Base-by-base conservation (phyloP, 2,329 filamentous ascomycete species). In the Coccinonectria pachysandricola region DNA sequence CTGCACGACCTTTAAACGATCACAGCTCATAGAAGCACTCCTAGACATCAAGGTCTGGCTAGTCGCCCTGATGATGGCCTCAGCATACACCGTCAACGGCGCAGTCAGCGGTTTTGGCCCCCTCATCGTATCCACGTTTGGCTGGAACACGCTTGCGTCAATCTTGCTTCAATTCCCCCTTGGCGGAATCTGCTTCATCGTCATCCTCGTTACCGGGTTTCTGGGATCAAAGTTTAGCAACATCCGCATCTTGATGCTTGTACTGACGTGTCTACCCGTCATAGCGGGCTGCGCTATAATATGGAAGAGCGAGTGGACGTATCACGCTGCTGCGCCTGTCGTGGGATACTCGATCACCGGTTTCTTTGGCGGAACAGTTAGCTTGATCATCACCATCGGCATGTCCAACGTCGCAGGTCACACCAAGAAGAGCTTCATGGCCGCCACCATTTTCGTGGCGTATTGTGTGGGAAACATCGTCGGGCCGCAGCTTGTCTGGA, bases 391-490 rank as follows among this genome's bases (percentile, higher is more conserved):
- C 36, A 62, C 62, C 0, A 35, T 69, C 5, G 62, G 62, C 17
- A 65, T 66, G 62, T 69, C 71, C 8, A 86, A 86, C 37, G 77
- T 85, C 0, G 79, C 79, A 0, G 80, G 81, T 0, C 69, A 79
- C 13, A 85, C 79, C 0, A 86, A 86, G 57, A 85, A 85, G 60
- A 79, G 74, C 36, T 75, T 79, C 42, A 83, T 80, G 64, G 76
- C 79, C 0, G 74, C 75, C 0, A 74, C 75, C 0, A 77, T 82
- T 2, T 86, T 85, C 36, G 76, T 82, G 0, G 78, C 76, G 1
- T 85, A 85, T 45, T 81, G 77, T 29, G 73, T 85, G 3, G 66
- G 79, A 2, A 85, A 85, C 40, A 85, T 86, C 26, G 72, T 85
- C 13, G 79, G 79, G 0, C 80, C 80, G 4, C 77, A 81, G 52